phyloP scores from a whole-genome alignment of 2,329 filamentous ascomycete species.

The Neonectria faginata region DNA sequence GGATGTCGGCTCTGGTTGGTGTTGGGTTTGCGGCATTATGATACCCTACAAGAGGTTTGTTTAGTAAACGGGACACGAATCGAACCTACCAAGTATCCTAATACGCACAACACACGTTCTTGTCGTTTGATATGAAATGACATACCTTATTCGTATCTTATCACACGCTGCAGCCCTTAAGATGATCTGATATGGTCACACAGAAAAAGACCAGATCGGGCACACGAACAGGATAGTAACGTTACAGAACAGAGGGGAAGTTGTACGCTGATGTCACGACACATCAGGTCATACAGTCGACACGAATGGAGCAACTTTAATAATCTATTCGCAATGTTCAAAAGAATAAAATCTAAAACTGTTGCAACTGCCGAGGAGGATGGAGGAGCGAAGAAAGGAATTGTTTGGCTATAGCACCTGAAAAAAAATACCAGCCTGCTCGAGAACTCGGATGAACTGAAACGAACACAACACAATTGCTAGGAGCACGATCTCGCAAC shows the following conservation, averaged over 20 bases:
- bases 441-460: conserved; percentile 1
- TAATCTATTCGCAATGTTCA: conserved; percentile 2
- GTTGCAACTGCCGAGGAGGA: conserved; percentile 1
- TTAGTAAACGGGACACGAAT: neutral
- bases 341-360: neutral
- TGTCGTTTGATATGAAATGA: neutral
- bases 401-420: conserved; percentile 4
- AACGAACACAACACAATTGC: conserved; percentile 12
- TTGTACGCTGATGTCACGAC: neutral
- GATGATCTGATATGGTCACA: neutral
- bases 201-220: too few species aligned
- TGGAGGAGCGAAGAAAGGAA: conserved; percentile 6
- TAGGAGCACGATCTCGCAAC: neutral
- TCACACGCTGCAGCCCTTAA: neutral
- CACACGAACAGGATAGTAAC: too few species aligned
- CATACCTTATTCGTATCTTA: neutral
- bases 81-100: neutral
- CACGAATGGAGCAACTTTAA: neutral
- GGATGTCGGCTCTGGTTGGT: neutral
- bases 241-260: neutral
- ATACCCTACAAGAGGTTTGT: conserved; percentile 5
- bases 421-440: conserved; percentile 1
- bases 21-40: conserved; percentile 1
- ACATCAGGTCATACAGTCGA: too few species aligned
- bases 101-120: neutral